Evolutionary conservation across 768 basidiomycete genomes (phyloP).

Genomic region (Pholiota microspora): DNA sequence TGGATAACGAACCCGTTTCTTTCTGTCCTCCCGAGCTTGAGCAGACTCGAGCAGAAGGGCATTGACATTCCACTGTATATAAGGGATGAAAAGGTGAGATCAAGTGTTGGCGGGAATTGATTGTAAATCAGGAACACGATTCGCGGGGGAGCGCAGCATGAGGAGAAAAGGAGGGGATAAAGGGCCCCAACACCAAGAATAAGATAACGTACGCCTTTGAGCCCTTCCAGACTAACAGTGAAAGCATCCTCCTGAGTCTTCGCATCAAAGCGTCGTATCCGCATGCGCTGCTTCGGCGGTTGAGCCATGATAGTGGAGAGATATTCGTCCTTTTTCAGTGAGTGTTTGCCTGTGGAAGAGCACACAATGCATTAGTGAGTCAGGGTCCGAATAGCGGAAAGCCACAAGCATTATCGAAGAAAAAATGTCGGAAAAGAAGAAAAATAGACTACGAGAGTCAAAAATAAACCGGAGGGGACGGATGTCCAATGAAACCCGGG

Average conservation of each 20-base stretch:
- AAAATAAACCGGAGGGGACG: not conserved
- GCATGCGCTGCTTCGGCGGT: slow-evolving; percentile 69
- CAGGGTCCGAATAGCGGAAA: not conserved
- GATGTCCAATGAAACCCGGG: not conserved
- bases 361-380: slow-evolving; percentile 13
- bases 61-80: slow-evolving; percentile 62
- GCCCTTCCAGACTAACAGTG: slow-evolving; percentile 65
- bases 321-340: slow-evolving; percentile 78
- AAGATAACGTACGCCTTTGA: slow-evolving; percentile 61
- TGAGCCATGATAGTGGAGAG: slow-evolving; percentile 61
- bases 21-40: slow-evolving; percentile 75
- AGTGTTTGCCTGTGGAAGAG: slow-evolving; percentile 66
- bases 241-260: slow-evolving; percentile 74
- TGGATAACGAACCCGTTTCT: slow-evolving; percentile 59
- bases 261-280: slow-evolving; percentile 60
- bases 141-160: slow-evolving; percentile 4
- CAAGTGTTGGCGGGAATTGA: slow-evolving; percentile 1
- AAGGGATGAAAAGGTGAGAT: slow-evolving; percentile 7
- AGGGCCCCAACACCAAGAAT: slow-evolving; percentile 9
- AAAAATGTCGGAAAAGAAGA: slow-evolving; percentile 3
- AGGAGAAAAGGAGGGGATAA: slow-evolving; percentile 4
- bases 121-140: slow-evolving; percentile 6
- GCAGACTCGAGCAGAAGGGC: slow-evolving; percentile 63
- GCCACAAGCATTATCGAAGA: not conserved
- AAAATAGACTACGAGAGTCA: not conserved